Base-by-base conservation (phyloP, 2,329 filamentous ascomycete species). In the Paecilomyces variotii region DNA sequence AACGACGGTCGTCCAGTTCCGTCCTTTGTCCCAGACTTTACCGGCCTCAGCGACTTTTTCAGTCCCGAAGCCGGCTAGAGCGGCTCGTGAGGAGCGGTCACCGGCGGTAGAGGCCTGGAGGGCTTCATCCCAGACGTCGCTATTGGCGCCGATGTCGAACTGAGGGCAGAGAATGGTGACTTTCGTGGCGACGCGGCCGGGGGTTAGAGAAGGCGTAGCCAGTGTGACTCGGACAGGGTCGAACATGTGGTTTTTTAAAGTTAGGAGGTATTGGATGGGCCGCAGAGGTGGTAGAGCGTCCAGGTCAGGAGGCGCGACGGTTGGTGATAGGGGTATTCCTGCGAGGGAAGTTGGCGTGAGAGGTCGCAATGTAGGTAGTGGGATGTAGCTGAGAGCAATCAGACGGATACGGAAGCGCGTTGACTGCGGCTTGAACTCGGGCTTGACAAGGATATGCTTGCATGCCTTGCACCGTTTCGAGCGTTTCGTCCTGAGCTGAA, bases 1-100 rank as follows among this genome's bases (percentile, higher is more conserved):
- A 24, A 97, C 89, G 10, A 99, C 90, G 64, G 87, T 94, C 14
- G 94, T 94, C 90, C 92, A 97, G 72, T 97, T 99, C 35, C 92
- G 82, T 0, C 92, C 93, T 57, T 87, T 84, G 63, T 97, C 92
- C 89, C 91, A 99, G n/a, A 97, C 87, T 75, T 97, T 97, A 56
- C 93, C 94, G 0, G 90, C 90, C 73, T 96, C 91, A 14, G 89
- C 86, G 54, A 85, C 82, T 55, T 78, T 80, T 49, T 76, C 73
- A n/a, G 71, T 69, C 27, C 67, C 70, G 51, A 67, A 76, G 65
- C 73, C 50, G 24, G 19, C 39, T 45, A 19, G 39, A 24, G 14
- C 74, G 12, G 74, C 69, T 30, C 72, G 73, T 4, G 72, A 71
- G 25, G 77, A 67, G 76, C 78, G 66, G 67, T 76, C 70, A 68